Conservation (phyloP, 345 rosid species). For the Pugionium cornutum region DNA sequence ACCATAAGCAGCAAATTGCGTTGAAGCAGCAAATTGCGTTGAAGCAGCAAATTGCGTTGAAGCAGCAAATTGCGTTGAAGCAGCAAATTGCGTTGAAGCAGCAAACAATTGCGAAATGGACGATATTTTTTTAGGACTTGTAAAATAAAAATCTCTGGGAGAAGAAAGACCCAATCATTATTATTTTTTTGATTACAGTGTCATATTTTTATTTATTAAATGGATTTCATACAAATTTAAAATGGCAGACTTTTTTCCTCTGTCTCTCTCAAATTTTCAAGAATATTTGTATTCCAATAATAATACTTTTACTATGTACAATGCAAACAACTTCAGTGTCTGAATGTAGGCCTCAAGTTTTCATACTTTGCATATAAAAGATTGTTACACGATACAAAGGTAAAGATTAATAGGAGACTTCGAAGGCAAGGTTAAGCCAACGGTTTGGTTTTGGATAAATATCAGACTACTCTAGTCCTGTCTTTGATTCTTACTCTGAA, state of each 20-base stretch:
- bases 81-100: conserved; percentile 37
- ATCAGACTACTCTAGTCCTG: too few relatives aligned
- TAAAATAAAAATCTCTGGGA: conserved; percentile 36
- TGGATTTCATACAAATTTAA: conserved; percentile 20
- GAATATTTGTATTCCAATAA: conserved; percentile 25
- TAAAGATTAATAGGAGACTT: too few relatives aligned
- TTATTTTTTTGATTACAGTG: background rate
- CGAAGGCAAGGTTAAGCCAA: too few relatives aligned
- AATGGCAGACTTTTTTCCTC: background rate
- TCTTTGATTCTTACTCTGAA: too few relatives aligned
- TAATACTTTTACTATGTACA: conserved; percentile 6
- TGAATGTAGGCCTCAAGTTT: too few relatives aligned
- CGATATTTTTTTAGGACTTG: conserved; percentile 31
- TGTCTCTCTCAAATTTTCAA: conserved; percentile 17
- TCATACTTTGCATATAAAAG: too few relatives aligned
- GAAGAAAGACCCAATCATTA: conserved; percentile 29
- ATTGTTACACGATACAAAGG: too few relatives aligned
- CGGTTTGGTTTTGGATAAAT: too few relatives aligned
- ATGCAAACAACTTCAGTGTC: background rate
- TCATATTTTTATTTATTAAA: conserved; percentile 5
- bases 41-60: conserved; percentile 24
- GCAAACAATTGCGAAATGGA: background rate
- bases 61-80: conserved; percentile 35
- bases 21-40: conserved; percentile 21
- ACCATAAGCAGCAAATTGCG: conserved; percentile 56